phyloP scores from a whole-genome alignment of 176 grass and related monocot species.

The Poa annua region DNA sequence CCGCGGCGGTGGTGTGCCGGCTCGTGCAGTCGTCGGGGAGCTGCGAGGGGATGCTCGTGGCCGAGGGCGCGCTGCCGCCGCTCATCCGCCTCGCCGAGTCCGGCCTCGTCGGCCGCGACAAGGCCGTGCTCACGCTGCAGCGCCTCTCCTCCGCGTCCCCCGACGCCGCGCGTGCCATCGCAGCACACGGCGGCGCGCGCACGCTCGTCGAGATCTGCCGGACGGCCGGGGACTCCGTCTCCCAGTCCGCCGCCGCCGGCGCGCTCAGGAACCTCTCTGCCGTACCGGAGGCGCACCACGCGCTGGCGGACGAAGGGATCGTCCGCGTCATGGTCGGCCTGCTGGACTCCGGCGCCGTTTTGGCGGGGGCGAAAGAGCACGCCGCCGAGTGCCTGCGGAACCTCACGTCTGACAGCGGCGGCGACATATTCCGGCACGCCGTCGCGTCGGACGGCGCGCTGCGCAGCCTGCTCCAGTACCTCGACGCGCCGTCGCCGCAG shows the following conservation, averaged over 20 bases:
- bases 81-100: conserved; percentile 88
- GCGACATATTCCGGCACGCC: conserved; percentile 60
- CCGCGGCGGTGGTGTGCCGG: conserved; percentile 62
- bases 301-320: conserved; percentile 68
- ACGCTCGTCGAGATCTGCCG: conserved; percentile 82
- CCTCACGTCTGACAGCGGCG: conserved; percentile 50
- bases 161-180: conserved; percentile 59
- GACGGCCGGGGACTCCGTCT: conserved; percentile 61
- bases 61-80: conserved; percentile 73
- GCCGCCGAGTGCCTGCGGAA: conserved; percentile 84
- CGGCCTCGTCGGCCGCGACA: conserved; percentile 74
- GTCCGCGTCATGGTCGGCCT: conserved; percentile 73
- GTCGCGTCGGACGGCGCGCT: conserved; percentile 76
- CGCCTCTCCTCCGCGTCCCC: conserved; percentile 67
- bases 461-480: conserved; percentile 65
- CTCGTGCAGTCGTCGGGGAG: conserved; percentile 55
- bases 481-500: conserved; percentile 67
- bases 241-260: conserved; percentile 68
- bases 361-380: conserved; percentile 70
- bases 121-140: conserved; percentile 74
- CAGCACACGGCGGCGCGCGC: conserved; percentile 68
- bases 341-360: conserved; percentile 56
- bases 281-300: conserved; percentile 64
- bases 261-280: conserved; percentile 79
- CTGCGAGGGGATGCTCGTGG: conserved; percentile 69